phyloP scores from a whole-genome alignment of 768 basidiomycete genomes.

The Russula olivacea region DNA sequence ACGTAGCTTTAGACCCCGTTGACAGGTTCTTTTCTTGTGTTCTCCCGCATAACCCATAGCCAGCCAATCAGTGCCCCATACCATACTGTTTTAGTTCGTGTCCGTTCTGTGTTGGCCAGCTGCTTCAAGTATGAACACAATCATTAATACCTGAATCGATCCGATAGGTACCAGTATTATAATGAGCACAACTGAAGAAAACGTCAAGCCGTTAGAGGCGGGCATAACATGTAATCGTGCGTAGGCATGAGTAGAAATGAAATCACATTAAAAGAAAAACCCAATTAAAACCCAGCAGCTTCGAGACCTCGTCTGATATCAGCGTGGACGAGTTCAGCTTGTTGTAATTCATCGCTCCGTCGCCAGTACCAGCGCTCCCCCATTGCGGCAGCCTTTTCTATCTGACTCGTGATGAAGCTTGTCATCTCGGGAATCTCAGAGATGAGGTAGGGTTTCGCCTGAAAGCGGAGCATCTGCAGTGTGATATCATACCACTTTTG shows the following conservation, averaged over 20 bases:
- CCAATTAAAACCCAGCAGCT: conserved; percentile 54
- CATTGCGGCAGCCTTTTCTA: conserved; percentile 38
- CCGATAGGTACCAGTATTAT: conserved; percentile 6
- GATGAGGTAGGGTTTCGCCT: conserved; percentile 46
- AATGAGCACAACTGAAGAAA: conserved; percentile 5
- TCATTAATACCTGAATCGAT: conserved; percentile 13
- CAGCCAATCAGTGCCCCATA: conserved; percentile 19
- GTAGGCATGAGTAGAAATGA: neutral
- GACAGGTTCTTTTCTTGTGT: conserved; percentile 9
- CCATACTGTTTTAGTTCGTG: conserved; percentile 28
- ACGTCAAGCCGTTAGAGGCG: neutral
- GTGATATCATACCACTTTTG: conserved; percentile 54
- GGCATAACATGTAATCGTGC: neutral
- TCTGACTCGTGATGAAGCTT: conserved; percentile 43
- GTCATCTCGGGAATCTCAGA: conserved; percentile 41
- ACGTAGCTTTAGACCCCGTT: conserved; percentile 15
- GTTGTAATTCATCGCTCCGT: conserved; percentile 55
- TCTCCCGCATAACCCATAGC: conserved; percentile 8
- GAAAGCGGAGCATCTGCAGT: conserved; percentile 51
- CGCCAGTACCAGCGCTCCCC: conserved; percentile 52
- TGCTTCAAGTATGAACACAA: conserved; percentile 30
- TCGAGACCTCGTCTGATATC: conserved; percentile 65
- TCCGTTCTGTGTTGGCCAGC: conserved; percentile 32
- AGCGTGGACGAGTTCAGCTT: conserved; percentile 51
- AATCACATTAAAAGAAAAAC: conserved; percentile 5